Evolutionary conservation across 2,329 filamentous ascomycete species (phyloP).

Genomic region (Calycina herbarum): DNA sequence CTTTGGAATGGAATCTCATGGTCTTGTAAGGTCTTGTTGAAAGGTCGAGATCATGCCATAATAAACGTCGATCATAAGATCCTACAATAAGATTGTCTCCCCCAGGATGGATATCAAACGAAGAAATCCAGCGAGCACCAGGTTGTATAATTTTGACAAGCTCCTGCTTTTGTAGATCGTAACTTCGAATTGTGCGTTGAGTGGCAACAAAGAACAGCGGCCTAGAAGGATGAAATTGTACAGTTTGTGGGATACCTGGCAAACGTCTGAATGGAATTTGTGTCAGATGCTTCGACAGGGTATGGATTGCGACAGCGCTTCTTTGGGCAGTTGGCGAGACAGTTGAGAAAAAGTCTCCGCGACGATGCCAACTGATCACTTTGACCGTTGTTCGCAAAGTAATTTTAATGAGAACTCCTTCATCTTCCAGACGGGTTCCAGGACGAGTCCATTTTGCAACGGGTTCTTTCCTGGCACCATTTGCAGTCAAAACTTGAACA

Average conservation of each 20-base stretch:
- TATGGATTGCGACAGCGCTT: slow-evolving; percentile 89
- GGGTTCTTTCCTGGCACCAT: slow-evolving; percentile 67
- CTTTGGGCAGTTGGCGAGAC: slow-evolving; percentile 79
- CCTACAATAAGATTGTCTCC: slow-evolving; percentile 94
- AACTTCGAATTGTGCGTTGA: slow-evolving; percentile 87
- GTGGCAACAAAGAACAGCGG: slow-evolving; percentile 96
- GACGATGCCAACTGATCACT: slow-evolving; percentile 88
- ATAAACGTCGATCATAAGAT: slow-evolving; percentile 86
- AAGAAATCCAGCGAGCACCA: slow-evolving; percentile 91
- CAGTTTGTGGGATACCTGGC: slow-evolving; percentile 78
- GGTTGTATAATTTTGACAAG: slow-evolving; percentile 92
- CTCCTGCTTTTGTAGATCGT: slow-evolving; percentile 89
- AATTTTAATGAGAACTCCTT: slow-evolving; percentile 76
- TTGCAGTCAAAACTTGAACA: slow-evolving; percentile 50
- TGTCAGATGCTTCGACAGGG: slow-evolving; percentile 88
- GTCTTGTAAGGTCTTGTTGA: slow-evolving; percentile 93
- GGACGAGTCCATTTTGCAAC: slow-evolving; percentile 84
- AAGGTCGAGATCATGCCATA: slow-evolving; percentile 97
- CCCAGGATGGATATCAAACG: slow-evolving; percentile 87
- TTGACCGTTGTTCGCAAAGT: slow-evolving; percentile 81
- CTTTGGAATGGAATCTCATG: slow-evolving; percentile 89
- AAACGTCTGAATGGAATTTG: slow-evolving; percentile 85
- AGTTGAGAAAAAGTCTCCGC: slow-evolving; percentile 91
- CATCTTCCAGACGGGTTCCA: slow-evolving; percentile 68
- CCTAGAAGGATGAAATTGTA: slow-evolving; percentile 90